Conservation (phyloP, 2,329 filamentous ascomycete genomes). For the Colletotrichum sp. region DNA sequence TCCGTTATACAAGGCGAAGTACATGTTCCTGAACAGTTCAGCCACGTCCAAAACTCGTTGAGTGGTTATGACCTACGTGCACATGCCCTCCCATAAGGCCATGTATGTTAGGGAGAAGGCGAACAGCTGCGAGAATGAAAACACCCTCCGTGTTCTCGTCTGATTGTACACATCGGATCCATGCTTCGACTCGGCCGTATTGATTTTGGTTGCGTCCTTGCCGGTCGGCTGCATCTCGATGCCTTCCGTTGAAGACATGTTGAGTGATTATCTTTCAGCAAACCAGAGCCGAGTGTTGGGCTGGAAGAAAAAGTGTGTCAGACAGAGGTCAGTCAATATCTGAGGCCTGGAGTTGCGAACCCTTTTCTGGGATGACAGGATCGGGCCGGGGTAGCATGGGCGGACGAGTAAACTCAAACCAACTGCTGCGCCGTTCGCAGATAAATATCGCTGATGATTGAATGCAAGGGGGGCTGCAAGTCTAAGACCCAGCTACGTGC, state of each 20-base stretch:
- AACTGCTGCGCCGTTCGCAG: neutral
- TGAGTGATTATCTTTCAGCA: neutral
- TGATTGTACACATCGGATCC: neutral
- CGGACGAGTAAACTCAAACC: neutral
- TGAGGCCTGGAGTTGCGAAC: neutral
- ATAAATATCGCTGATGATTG: neutral
- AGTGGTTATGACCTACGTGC: neutral
- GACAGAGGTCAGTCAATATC: neutral
- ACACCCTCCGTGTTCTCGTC: neutral
- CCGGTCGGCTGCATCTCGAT: neutral
- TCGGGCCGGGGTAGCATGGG: neutral
- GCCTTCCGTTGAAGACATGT: neutral
- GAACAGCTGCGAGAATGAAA: constrained; percentile 1
- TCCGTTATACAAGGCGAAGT: constrained; percentile 1
- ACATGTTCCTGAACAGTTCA: neutral
- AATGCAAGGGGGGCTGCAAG: neutral
- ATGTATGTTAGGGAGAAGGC: neutral
- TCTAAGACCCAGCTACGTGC: neutral
- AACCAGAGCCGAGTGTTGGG: neutral
- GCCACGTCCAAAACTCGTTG: no score
- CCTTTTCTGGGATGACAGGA: neutral
- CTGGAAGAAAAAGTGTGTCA: neutral
- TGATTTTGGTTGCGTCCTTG: neutral
- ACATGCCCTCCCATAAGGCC: constrained; percentile 1
- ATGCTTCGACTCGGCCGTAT: neutral